A percentile compares a stretch with the other conserved stretches of the same genome.
These are phyloP conservation scores for Panicum miliaceum DNA, from an alignment of 176 grass and related monocot species.

Conservation along the genomic window DNA sequence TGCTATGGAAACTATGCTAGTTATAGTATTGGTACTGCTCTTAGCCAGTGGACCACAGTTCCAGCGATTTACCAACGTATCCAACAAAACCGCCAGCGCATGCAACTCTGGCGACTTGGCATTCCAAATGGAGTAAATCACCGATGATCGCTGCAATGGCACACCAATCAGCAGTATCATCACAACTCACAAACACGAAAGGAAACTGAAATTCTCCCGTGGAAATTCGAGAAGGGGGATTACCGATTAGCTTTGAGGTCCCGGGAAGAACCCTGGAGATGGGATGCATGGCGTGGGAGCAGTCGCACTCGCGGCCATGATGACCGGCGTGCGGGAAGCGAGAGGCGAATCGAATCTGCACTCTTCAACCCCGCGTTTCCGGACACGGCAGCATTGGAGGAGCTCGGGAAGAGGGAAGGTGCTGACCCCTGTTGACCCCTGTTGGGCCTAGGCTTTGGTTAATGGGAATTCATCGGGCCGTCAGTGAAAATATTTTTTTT, in stretches of 20 bases:
- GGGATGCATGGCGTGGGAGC: background rate
- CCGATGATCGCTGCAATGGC: background rate
- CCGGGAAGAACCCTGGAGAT: background rate
- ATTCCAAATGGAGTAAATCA: slow-evolving; percentile 7
- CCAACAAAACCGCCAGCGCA: background rate
- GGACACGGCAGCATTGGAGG: background rate
- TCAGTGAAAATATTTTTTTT: too few species aligned
- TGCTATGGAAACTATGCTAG: too few species aligned
- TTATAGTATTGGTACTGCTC: too few species aligned
- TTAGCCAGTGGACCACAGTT: too few species aligned
- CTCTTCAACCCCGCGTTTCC: background rate
- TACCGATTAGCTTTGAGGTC: background rate
- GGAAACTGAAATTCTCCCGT: too few species aligned
- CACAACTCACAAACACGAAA: background rate
- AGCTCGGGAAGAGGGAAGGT: too few species aligned
- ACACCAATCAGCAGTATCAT: background rate
- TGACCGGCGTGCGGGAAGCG: background rate
- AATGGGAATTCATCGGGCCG: background rate
- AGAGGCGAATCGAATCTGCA: background rate
- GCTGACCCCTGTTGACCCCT: too few species aligned
- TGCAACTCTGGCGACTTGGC: background rate
- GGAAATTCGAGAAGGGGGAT: background rate
- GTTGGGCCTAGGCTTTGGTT: background rate
- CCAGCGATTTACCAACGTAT: too few species aligned
- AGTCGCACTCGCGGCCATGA: background rate